A percentile compares a stretch with the other conserved stretches of the same genome.
phyloP scores from a whole-genome alignment of 2,329 filamentous ascomycete species.

The Neophaeococcomyces mojaviensis region DNA sequence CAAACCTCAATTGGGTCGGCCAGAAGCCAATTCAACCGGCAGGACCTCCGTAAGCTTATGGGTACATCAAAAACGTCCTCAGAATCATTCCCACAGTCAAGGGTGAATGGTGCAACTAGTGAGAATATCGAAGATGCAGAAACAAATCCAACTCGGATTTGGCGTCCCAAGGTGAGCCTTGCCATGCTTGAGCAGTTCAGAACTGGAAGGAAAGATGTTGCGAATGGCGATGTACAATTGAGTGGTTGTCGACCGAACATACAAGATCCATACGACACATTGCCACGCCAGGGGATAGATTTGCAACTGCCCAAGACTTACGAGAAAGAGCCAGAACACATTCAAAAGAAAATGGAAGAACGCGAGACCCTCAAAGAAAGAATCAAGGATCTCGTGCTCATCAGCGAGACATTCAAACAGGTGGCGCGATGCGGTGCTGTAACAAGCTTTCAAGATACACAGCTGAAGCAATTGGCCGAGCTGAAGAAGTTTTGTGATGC shows the following conservation, averaged over 20 bases:
- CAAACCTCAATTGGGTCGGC: too few relatives aligned
- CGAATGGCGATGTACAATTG: not conserved
- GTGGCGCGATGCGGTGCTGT: slow-evolving; percentile 13
- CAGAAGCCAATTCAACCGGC: not conserved
- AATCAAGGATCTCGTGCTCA: slow-evolving; percentile 14
- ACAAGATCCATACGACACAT: not conserved
- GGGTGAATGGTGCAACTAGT: not conserved
- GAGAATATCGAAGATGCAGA: too few relatives aligned
- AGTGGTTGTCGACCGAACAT: not conserved
- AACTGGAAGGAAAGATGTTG: not conserved
- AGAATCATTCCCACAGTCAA: not conserved
- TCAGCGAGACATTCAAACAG: slow-evolving; percentile 9
- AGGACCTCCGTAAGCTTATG: slow-evolving; percentile 1
- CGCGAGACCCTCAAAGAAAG: slow-evolving; percentile 17
- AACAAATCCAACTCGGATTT: too few relatives aligned
- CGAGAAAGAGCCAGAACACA: not conserved
- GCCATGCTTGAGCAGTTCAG: slow-evolving; percentile 4
- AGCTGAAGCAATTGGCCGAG: slow-evolving; percentile 15
- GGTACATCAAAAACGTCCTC: not conserved
- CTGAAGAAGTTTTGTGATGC: slow-evolving; percentile 12
- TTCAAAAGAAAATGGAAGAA: not conserved
- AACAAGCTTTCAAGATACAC: slow-evolving; percentile 7
- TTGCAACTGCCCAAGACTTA: not conserved
- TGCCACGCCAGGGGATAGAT: not conserved
- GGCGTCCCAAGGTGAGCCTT: not conserved